Evolutionary conservation across 2,329 filamentous ascomycete genomes (phyloP).

Genomic region (Fusarium drepaniforme): DNA sequence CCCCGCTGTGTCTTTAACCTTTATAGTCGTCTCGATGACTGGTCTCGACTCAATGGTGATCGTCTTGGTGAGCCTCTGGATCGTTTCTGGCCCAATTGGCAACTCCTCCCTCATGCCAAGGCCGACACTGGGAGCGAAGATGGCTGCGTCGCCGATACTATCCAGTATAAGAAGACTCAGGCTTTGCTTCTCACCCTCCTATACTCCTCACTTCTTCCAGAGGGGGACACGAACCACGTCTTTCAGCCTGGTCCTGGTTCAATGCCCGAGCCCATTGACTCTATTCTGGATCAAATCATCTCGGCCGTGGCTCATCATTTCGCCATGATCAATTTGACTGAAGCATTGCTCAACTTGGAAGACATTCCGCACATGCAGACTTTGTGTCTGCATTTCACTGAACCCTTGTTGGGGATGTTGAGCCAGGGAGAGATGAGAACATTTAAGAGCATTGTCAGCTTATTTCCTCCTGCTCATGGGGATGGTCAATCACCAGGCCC

Average conservation of each 20-base stretch:
- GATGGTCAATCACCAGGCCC: not conserved
- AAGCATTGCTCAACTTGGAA: not conserved
- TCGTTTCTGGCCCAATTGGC: not conserved
- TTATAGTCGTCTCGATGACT: not conserved
- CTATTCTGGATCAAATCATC: not conserved
- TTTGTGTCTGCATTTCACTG: not conserved
- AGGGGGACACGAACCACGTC: not conserved
- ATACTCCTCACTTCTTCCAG: not conserved
- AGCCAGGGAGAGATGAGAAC: not conserved
- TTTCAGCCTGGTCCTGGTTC: not conserved
- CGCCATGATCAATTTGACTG: conserved; percentile 1
- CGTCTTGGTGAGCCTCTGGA: not conserved
- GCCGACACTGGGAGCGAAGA: not conserved
- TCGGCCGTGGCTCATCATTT: not conserved
- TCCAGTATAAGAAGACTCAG: not conserved
- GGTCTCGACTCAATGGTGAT: not conserved
- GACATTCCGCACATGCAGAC: not conserved
- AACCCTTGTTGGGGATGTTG: not conserved
- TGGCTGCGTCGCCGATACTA: not conserved
- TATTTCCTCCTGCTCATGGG: not conserved
- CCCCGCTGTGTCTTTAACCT: not conserved
- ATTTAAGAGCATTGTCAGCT: not conserved
- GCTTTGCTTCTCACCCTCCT: not conserved
- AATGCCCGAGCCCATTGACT: not conserved
- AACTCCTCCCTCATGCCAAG: not conserved